Percentiles rank a stretch among this genome's conserved stretches.
Evolutionary conservation across 441 rosid genomes (phyloP).

Genomic region (Aleurites moluccanus): DNA sequence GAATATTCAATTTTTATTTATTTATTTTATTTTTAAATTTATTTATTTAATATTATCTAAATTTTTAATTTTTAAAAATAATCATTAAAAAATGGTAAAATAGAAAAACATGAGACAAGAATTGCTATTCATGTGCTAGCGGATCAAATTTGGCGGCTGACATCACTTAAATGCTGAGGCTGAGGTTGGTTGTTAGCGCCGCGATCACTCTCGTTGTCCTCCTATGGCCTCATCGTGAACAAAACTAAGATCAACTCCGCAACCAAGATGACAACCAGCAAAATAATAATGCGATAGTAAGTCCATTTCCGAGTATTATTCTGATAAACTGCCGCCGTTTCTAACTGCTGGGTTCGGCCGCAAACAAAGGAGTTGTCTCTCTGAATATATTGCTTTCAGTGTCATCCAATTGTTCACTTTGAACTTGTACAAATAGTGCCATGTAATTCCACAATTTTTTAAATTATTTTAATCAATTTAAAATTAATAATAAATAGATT

Average conservation of each 20-base stretch:
- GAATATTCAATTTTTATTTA: too few species aligned
- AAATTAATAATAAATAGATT: too few species aligned
- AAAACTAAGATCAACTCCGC: conserved; percentile 66
- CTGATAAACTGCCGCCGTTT: conserved; percentile 61
- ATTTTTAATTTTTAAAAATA: too few species aligned
- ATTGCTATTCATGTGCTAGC: too few species aligned
- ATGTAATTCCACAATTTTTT: conserved; percentile 31
- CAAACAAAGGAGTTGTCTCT: conserved; percentile 62
- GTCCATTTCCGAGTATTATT: conserved; percentile 84
- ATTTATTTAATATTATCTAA: too few species aligned
- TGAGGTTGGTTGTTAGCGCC: too few species aligned
- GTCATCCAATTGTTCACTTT: conserved; percentile 76
- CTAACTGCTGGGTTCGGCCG: conserved; percentile 54
- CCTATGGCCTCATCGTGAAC: conserved; percentile 63
- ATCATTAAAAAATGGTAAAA: too few species aligned
- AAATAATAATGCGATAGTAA: conserved; percentile 54
- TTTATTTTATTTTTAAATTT: too few species aligned
- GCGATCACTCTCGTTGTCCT: conserved; percentile 28
- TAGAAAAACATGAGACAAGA: too few species aligned
- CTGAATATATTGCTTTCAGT: conserved; percentile 76
- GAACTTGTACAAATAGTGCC: conserved; percentile 77
- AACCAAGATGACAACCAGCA: conserved; percentile 60
- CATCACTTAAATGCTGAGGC: too few species aligned
- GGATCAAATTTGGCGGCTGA: too few species aligned
- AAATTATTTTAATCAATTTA: not conserved